Evolutionary conservation across 352 stramenopile genomes (phyloP).

Genomic region (Pythium volutum): DNA sequence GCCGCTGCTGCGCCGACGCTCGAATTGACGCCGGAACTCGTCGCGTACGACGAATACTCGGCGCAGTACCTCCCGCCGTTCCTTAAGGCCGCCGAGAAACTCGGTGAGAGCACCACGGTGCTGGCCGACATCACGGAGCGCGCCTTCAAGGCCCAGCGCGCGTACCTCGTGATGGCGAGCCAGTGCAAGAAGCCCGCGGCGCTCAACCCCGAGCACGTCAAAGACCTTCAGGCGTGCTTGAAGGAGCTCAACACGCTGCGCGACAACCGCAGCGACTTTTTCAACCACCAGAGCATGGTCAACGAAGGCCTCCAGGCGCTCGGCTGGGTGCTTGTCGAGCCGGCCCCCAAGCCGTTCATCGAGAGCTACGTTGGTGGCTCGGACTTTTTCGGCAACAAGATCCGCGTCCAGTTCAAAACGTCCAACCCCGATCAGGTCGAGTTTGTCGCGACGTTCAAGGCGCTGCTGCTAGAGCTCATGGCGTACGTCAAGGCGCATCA

Average conservation of each 20-base stretch:
- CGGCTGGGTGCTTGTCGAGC: constrained; percentile 78
- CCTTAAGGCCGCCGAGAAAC: constrained; percentile 59
- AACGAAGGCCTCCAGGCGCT: constrained; percentile 85
- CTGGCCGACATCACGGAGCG: constrained; percentile 85
- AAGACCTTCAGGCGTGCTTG: constrained; percentile 68
- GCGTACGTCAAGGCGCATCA: constrained; percentile 95
- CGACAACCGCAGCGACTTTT: constrained; percentile 80
- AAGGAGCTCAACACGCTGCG: constrained; percentile 80
- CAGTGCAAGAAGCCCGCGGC: constrained; percentile 91
- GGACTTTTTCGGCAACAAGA: constrained; percentile 98
- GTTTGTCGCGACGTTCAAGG: constrained; percentile 95
- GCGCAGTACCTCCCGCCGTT: constrained; percentile 82
- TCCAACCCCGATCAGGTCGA: constrained; percentile 88
- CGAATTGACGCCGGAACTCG: constrained; percentile 66
- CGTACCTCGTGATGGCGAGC: constrained; percentile 91
- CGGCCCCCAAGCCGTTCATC: constrained; percentile 92
- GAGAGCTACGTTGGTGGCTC: constrained; percentile 93
- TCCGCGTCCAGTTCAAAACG: constrained; percentile 96
- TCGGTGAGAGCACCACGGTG: constrained; percentile 79
- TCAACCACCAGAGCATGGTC: constrained; percentile 88
- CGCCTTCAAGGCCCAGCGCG: constrained; percentile 87
- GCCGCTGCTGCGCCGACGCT: constrained; percentile 6
- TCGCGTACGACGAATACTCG: constrained; percentile 91
- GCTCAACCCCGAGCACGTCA: constrained; percentile 66
- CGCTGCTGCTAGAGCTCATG: constrained; percentile 88